A percentile compares a stretch with the other conserved stretches of the same genome.
Conservation (phyloP, 2,329 filamentous ascomycete species). For the Curvularia sp. region DNA sequence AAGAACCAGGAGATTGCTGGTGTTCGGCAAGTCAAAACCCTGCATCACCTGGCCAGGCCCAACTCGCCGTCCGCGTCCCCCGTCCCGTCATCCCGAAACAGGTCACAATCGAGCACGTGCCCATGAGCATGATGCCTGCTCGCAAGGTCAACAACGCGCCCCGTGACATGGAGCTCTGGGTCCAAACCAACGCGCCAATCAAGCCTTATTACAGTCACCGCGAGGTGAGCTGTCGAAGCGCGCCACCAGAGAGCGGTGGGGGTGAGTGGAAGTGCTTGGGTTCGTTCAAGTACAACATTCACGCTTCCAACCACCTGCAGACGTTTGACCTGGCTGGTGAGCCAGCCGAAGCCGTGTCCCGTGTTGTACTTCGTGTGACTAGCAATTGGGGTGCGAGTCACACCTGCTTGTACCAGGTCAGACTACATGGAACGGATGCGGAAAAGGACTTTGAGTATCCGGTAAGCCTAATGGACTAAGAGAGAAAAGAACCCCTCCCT, state of each 20-base stretch:
- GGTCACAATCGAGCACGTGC: slow-evolving; percentile 58
- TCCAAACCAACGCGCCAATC: slow-evolving; percentile 41
- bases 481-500: no score
- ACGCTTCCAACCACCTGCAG: slow-evolving; percentile 53
- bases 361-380: slow-evolving; percentile 51
- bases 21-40: slow-evolving; percentile 65
- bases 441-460: slow-evolving; percentile 29
- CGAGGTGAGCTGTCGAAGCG: slow-evolving; percentile 21
- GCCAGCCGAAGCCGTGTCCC: slow-evolving; percentile 39
- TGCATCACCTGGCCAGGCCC: slow-evolving; percentile 62
- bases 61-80: slow-evolving; percentile 65
- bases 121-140: slow-evolving; percentile 45
- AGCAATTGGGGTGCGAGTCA: slow-evolving; percentile 55
- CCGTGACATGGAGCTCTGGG: slow-evolving; percentile 56
- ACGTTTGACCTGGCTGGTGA: slow-evolving; percentile 49
- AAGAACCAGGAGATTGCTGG: slow-evolving; percentile 86
- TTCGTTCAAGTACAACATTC: slow-evolving; percentile 52
- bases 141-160: slow-evolving; percentile 54
- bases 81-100: slow-evolving; percentile 49
- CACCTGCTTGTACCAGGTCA: slow-evolving; percentile 58
- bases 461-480: slow-evolving; percentile 29
- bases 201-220: slow-evolving; percentile 30
- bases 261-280: slow-evolving; percentile 52
- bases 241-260: slow-evolving; percentile 14
- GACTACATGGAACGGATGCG: slow-evolving; percentile 51